Base-by-base conservation (phyloP, 2,329 filamentous ascomycete species). In the Pestalotiopsis sp. region DNA sequence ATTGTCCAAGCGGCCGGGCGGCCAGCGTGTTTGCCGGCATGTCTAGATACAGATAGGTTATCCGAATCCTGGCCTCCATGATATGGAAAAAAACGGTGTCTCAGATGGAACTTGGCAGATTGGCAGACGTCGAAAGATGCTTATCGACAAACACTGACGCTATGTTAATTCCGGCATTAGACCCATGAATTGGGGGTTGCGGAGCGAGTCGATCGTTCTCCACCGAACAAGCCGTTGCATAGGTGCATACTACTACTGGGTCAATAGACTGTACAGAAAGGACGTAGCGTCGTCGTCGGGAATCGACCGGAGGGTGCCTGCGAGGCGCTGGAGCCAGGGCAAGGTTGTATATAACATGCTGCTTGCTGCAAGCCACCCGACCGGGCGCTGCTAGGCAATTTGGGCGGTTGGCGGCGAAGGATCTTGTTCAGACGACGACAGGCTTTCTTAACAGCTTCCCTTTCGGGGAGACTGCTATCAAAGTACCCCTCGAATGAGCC, bases 141-240 rank as follows among this genome's bases (percentile, higher is more conserved):
- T 64, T 64, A 64, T 64, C 62, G 13, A 41, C 23, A 63, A 23
- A 23, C 63, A 49, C 11, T 57, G 25, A 20, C 63, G 63, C 63
- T 58, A 66, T 41, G 14, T 66, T 66, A 45, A 45, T 20, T 38
- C 38, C 49, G 63, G 63, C 63, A 66, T 12, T 64, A 23, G 36
- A 25, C 61, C 61, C n/a, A 38, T 64, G n/a, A n/a, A 52, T n/a
- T 49, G 38, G 39, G 20, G 63, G 25, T 38, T 23, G 63, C 45
- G 27, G 45, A 49, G 36, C 23, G 49, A 38, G 41, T 56, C 39
- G 63, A 66, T 66, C 45, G 39, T 57, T 66, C 63, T 27, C 63
- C 63, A 57, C 63, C 63, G 57, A 66, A 39, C 63, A 56, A 66
- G 63, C 63, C 63, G 36, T 14, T 57, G 45, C 49, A 66, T 36